Percentiles rank a stretch among this genome's conserved stretches.
phyloP scores from a whole-genome alignment of 768 basidiomycete genomes.

The Calocera viscosa region DNA sequence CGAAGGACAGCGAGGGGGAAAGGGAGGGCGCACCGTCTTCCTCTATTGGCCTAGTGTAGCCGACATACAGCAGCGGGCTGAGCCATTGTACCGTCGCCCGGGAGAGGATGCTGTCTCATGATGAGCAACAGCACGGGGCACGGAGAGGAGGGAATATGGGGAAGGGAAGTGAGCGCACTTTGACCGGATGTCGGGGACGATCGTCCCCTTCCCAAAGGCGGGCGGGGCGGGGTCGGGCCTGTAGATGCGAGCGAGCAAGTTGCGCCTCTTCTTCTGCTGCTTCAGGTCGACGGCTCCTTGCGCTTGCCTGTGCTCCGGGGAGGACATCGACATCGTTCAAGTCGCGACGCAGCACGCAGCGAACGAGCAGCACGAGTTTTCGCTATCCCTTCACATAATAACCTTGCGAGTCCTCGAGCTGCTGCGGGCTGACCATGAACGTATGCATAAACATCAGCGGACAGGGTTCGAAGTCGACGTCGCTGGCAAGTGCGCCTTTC shows the following conservation, averaged over 20 bases:
- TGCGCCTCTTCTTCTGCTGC: background rate
- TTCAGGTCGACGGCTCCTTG: no score
- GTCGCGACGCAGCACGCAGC: no score
- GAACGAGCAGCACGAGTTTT: no score
- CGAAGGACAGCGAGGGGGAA: background rate
- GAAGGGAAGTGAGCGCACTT: background rate
- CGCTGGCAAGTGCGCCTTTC: no score
- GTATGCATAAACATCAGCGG: no score
- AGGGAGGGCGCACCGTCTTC: conserved; percentile 35
- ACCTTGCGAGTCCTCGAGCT: no score
- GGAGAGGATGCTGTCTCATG: conserved; percentile 32
- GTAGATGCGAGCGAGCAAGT: conserved; percentile 9
- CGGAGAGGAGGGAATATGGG: background rate
- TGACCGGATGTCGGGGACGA: conserved; percentile 32
- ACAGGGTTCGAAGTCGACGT: no score
- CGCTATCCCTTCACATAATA: no score
- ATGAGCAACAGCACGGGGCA: background rate
- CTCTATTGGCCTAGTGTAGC: conserved; percentile 45
- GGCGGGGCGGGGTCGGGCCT: conserved; percentile 35
- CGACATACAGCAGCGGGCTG: conserved; percentile 41
- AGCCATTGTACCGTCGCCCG: conserved; percentile 44
- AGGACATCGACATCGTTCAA: no score
- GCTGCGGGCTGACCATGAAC: no score
- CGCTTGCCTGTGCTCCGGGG: no score
- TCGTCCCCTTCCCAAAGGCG: conserved; percentile 36